These are phyloP conservation scores for Diphasiastrum complanatum DNA, from an alignment of 83 land plant genomes.

Conservation along the genomic window DNA sequence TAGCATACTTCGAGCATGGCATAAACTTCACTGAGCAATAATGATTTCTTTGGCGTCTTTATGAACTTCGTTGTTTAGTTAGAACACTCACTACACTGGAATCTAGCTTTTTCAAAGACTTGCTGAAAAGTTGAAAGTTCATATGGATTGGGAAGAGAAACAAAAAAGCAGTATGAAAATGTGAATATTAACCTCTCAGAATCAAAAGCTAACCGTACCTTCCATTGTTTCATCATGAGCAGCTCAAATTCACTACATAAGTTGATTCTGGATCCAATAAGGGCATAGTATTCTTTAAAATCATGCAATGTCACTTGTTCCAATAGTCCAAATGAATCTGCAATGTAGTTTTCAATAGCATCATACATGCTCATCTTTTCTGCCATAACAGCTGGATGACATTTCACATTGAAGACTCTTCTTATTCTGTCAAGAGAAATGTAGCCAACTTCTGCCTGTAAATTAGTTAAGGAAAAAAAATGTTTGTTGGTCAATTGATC, in stretches of 20 bases:
- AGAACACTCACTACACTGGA: no score
- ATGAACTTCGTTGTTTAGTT: no score
- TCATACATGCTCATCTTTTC: slow-evolving; percentile 19
- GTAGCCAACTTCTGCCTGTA: no score
- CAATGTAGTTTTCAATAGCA: slow-evolving; percentile 18
- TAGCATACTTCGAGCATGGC: no score
- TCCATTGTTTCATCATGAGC: slow-evolving; percentile 30
- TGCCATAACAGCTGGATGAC: slow-evolving; percentile 31
- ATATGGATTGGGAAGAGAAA: neutral
- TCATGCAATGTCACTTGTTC: slow-evolving; percentile 24
- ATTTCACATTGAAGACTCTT: slow-evolving; percentile 20
- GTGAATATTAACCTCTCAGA: neutral
- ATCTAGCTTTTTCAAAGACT: no score
- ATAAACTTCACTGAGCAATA: no score
- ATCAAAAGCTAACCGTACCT: slow-evolving; percentile 21
- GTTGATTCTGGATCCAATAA: slow-evolving; percentile 18
- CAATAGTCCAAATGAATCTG: slow-evolving; percentile 19
- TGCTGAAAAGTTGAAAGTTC: neutral
- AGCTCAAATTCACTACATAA: slow-evolving; percentile 23
- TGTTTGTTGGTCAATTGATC: no score
- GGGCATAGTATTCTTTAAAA: slow-evolving; percentile 29
- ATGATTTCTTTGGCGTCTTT: no score
- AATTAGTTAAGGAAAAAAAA: no score
- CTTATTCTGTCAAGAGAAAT: slow-evolving; percentile 10
- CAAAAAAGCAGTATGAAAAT: neutral